Percentiles rank a stretch among this genome's conserved stretches.
phyloP scores from a whole-genome alignment of 345 rosid genomes.

The Brassica cretica region DNA sequence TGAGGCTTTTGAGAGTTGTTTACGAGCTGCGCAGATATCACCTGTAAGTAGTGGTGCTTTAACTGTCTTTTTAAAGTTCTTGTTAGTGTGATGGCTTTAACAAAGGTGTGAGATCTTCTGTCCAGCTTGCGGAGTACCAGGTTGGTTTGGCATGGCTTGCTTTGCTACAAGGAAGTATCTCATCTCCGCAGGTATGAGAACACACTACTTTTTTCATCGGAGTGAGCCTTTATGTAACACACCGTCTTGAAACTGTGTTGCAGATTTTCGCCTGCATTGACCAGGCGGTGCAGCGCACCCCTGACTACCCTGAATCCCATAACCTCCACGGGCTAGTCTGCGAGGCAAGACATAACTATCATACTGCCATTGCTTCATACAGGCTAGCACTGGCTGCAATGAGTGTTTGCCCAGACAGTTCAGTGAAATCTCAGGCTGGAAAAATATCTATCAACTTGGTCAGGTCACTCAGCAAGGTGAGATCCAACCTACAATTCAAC shows the following conservation, averaged over 20 bases:
- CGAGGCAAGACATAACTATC: conserved; percentile 73
- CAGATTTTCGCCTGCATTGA: conserved; percentile 87
- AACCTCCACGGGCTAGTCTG: conserved; percentile 79
- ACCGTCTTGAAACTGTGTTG: conserved; percentile 24
- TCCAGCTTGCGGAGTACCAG: conserved; percentile 92
- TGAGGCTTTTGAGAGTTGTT: conserved; percentile 90
- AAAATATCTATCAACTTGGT: conserved; percentile 78
- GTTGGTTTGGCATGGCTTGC: conserved; percentile 89
- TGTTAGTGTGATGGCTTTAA: conserved; percentile 19
- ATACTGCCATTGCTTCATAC: conserved; percentile 65
- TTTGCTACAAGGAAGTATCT: conserved; percentile 59
- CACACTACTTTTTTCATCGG: neutral
- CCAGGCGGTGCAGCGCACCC: conserved; percentile 88
- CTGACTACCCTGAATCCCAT: conserved; percentile 78
- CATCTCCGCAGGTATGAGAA: conserved; percentile 75
- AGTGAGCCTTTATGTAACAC: neutral
- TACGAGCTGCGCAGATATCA: conserved; percentile 80
- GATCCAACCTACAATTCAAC: conserved; percentile 15
- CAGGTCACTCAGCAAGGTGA: conserved; percentile 75
- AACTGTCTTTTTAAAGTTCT: neutral
- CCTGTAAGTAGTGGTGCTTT: conserved; percentile 62
- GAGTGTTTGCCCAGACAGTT: conserved; percentile 41
- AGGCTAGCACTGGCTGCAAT: conserved; percentile 60
- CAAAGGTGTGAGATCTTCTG: conserved; percentile 27
- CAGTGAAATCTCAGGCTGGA: conserved; percentile 48